phyloP scores from a whole-genome alignment of 768 basidiomycete species.

The Rhizopogon vesiculosus region DNA sequence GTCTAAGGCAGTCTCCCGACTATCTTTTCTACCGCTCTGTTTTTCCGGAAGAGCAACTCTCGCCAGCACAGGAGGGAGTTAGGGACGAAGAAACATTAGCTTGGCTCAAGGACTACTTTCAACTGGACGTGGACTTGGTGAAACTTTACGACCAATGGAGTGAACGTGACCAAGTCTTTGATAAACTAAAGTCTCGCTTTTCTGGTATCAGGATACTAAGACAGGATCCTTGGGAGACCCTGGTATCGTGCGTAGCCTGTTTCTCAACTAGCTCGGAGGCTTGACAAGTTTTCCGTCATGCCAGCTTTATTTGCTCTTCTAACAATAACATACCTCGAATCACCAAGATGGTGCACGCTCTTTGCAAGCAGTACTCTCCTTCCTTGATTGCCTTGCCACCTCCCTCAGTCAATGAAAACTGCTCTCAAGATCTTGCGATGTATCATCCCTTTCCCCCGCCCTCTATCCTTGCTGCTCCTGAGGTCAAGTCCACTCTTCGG shows the following conservation, averaged over 20 bases:
- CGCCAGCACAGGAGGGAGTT: conserved; percentile 24
- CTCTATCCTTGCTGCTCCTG: conserved; percentile 52
- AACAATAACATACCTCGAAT: conserved; percentile 97
- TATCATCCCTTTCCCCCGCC: conserved; percentile 90
- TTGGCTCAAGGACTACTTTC: conserved; percentile 88
- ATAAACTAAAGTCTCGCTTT: conserved; percentile 55
- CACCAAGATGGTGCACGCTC: conserved; percentile 84
- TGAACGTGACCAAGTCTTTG: conserved; percentile 69
- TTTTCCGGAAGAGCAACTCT: conserved; percentile 44
- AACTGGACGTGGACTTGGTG: conserved; percentile 70
- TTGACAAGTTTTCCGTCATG: neutral
- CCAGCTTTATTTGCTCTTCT: conserved; percentile 94
- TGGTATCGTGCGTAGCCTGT: conserved; percentile 70
- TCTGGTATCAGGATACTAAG: conserved; percentile 81
- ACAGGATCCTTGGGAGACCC: conserved; percentile 95
- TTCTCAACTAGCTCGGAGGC: conserved; percentile 1
- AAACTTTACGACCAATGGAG: conserved; percentile 77
- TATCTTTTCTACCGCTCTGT: conserved; percentile 67
- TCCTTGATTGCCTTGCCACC: conserved; percentile 50
- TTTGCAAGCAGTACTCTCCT: conserved; percentile 75
- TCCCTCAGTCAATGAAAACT: conserved; percentile 10
- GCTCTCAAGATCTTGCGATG: conserved; percentile 2
- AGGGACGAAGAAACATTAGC: conserved; percentile 61
- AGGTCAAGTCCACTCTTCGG: conserved; percentile 62
- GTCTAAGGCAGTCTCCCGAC: conserved; percentile 66